Base-by-base conservation (phyloP, 129 eudicot genomes). In the Rutidosis leptorrhynchoides region DNA sequence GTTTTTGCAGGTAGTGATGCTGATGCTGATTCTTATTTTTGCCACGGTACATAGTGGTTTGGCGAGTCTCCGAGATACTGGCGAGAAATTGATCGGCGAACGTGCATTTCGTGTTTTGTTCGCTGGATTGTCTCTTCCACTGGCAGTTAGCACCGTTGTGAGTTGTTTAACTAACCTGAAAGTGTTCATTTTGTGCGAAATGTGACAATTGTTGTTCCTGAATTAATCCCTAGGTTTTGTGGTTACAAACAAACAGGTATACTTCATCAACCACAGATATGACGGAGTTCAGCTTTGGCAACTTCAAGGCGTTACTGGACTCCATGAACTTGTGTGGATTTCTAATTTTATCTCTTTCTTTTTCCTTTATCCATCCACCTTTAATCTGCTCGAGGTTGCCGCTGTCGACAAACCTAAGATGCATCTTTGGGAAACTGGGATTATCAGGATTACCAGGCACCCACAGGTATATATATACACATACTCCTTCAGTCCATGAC, bases 361-460 rank as follows among this genome's bases (percentile, higher is more conserved):
- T 73, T 86, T 94, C 68, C 96, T 94, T 0, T 94, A 94, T 55
- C 99, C 99, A 14, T 94, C 99, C 30, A 94, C 99, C 15, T 94
- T 94, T 75, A 94, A 94, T 62, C 73, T 94, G 51, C 71, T 94
- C 73, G 99, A 94, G 81, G 99, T 94, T 33, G 99, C 99, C 20
- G 99, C 99, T 58, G 97, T 94, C 40, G 97, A 94, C 74, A 89
- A 94, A 82, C 97, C 99, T 21, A 86, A 87, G 67, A 86, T 94
- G 99, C 99, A 94, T 77, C 95, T 94, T 19, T 94, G 99, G 99
- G 99, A 94, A 81, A 94, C 88, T 59, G 99, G 99, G 73, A 86
- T 94, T 62, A 94, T 94, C 95, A 89, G 99, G 81, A 89, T 94
- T 67, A 94, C 99, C 22, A 83, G 99, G 81, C 99, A 94, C 57